Conservation (phyloP, 2,329 filamentous ascomycete species). For the Exophiala bonariae region DNA sequence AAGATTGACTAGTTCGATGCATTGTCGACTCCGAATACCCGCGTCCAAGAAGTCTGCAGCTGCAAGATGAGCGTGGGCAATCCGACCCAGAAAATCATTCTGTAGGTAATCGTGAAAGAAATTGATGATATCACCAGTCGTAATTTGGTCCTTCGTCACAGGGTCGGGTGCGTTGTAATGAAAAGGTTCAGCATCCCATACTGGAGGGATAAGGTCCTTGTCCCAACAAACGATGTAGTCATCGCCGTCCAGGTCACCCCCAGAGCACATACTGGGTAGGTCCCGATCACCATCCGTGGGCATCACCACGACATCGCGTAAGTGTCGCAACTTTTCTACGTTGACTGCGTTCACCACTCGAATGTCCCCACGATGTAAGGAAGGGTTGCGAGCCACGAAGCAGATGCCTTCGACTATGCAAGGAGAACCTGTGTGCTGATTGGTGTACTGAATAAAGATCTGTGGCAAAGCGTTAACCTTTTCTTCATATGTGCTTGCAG, state of each 20-base stretch:
- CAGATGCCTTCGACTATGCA: conserved; percentile 74
- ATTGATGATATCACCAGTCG: conserved; percentile 69
- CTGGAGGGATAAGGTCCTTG: conserved; percentile 63
- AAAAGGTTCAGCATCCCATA: conserved; percentile 77
- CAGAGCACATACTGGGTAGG: conserved; percentile 90
- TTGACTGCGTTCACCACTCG: conserved; percentile 84
- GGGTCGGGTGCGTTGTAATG: conserved; percentile 65
- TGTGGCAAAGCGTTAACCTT: conserved; percentile 66
- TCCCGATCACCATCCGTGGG: conserved; percentile 81
- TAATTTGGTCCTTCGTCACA: conserved; percentile 62
- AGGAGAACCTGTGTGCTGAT: conserved; percentile 56
- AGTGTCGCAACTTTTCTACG: conserved; percentile 67
- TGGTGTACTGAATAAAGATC: conserved; percentile 82
- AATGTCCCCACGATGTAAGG: conserved; percentile 88
- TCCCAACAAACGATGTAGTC: conserved; percentile 97
- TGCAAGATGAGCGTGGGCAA: conserved; percentile 80
- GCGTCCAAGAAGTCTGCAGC: conserved; percentile 64
- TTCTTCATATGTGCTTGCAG: conserved; percentile 36
- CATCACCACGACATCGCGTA: conserved; percentile 84
- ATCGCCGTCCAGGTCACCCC: conserved; percentile 92
- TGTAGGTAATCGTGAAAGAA: conserved; percentile 96
- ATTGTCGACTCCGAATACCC: conserved; percentile 69
- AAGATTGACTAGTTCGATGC: conserved; percentile 72
- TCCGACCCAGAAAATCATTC: conserved; percentile 76
- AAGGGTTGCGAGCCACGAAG: conserved; percentile 86